A percentile compares a stretch with the other conserved stretches of the same genome.
phyloP scores from a whole-genome alignment of 1,284 basidiomycete species.

The Chalciporus sp. region DNA sequence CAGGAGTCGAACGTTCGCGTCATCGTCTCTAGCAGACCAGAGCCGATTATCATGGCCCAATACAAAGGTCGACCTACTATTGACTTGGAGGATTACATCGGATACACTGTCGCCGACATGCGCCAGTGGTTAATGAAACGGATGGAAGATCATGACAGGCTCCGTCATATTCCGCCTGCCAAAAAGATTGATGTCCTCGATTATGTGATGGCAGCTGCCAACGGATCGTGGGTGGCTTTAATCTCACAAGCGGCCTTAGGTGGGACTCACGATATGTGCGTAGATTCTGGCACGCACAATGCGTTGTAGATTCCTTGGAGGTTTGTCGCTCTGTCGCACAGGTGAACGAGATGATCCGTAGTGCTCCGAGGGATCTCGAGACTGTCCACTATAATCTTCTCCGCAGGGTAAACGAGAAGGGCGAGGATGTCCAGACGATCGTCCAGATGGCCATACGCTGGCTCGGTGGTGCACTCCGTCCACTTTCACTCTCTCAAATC shows the following conservation, averaged over 20 bases:
- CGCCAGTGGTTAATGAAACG: constrained; percentile 30
- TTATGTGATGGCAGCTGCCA: constrained; percentile 5
- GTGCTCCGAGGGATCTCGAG: constrained; percentile 25
- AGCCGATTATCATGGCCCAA: constrained; percentile 17
- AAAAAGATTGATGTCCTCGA: constrained; percentile 30
- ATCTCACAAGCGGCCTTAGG: not conserved
- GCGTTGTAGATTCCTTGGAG: constrained; percentile 29
- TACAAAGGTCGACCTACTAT: constrained; percentile 24
- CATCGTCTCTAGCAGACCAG: constrained; percentile 27
- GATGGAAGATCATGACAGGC: constrained; percentile 25
- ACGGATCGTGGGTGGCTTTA: constrained; percentile 25
- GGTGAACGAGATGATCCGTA: constrained; percentile 22
- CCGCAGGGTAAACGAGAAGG: constrained; percentile 24
- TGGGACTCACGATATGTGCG: not conserved
- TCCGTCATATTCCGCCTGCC: constrained; percentile 24
- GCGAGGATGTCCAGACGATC: constrained; percentile 20
- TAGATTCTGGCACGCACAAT: constrained; percentile 33
- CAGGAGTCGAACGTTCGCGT: constrained; percentile 27
- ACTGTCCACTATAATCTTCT: constrained; percentile 27
- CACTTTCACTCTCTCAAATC: constrained; percentile 30
- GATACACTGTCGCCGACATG: constrained; percentile 22
- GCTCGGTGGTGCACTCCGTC: constrained; percentile 32
- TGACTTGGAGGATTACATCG: constrained; percentile 27
- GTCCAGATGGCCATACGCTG: constrained; percentile 22
- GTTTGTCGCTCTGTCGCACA: constrained; percentile 28